Base-by-base conservation (phyloP, 2,329 filamentous ascomycete species). In the Cladosporium sphaerospermum region DNA sequence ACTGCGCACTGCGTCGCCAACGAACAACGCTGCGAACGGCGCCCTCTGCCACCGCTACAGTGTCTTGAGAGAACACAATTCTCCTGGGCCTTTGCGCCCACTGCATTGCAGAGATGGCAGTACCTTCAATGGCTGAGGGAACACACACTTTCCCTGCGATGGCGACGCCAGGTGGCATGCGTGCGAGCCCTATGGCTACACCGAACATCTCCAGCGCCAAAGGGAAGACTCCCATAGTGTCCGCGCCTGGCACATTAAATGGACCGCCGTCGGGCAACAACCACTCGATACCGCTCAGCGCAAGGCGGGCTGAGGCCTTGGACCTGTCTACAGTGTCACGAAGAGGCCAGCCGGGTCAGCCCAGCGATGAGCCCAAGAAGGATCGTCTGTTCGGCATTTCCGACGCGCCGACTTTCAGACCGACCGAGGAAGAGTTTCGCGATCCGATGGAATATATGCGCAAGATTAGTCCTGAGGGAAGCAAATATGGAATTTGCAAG, bases 381-480 rank as follows among this genome's bases (percentile, higher is more conserved):
- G 83, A 81, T 61, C 82, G 93, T 48, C 88, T 88, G 36, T 90
- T 95, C 71, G 89, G 85, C 41, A 79, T 99, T 40, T 81, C 87
- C 59, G 92, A 97, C 67, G 92, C 93, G 28, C 92, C 92, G 2
- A 93, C 89, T 4, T 99, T 89, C 69, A 80, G 84, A 59, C 93
- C 93, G 32, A 96, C 89, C 0, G 85, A 89, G 61, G 91, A 96
- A 62, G 91, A 99, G 70, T 99, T 93, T 78, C 89, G 86, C 64
- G 91, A 99, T 64, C 93, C 93, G 0, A 84, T 96, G 66, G 87
- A 88, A 62, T 99, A 96, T 66, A 91, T 99, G 63, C 85, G 85
- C 67, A 96, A 92, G 71, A 96, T 99, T 61, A 78, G 85, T 1
- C 84, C 89, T 1, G 90, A 96, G 68, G 93, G 89, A 19, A 82